Evolutionary conservation across 176 grass and related monocot species (phyloP).

Genomic region (Oryza officinalis): DNA sequence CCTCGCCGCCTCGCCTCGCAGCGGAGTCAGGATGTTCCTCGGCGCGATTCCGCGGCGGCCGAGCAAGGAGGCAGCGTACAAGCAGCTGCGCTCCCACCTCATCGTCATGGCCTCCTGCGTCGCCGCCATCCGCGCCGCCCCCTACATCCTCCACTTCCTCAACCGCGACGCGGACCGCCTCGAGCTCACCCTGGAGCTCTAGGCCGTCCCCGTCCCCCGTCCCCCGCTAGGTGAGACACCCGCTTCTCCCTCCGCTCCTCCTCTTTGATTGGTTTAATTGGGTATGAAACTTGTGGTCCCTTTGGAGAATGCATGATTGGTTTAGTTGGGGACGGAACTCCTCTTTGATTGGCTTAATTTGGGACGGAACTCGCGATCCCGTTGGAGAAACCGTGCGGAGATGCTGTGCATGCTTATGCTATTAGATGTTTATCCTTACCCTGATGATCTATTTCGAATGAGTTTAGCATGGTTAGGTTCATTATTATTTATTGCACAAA

Average conservation of each 20-base stretch:
- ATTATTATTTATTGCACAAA: not conserved
- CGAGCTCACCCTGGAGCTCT: conserved; percentile 63
- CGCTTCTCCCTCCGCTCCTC: not conserved
- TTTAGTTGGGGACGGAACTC: too few relatives aligned
- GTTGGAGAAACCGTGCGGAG: not conserved
- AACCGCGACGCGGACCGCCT: conserved; percentile 37
- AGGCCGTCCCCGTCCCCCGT: not conserved
- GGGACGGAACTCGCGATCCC: not conserved
- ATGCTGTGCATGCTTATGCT: not conserved
- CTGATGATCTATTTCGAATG: not conserved
- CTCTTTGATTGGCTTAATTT: not conserved
- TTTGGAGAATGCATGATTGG: too few relatives aligned
- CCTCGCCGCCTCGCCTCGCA: conserved; percentile 22
- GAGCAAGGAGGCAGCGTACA: conserved; percentile 72
- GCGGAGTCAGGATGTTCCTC: conserved; percentile 43
- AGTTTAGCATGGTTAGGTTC: not conserved
- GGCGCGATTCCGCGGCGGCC: conserved; percentile 47
- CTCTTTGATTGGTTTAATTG: not conserved
- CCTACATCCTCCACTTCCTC: conserved; percentile 74
- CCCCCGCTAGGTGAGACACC: conserved; percentile 1
- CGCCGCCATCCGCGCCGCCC: conserved; percentile 60
- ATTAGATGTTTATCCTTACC: not conserved
- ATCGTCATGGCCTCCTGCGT: conserved; percentile 49
- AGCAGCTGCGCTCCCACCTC: conserved; percentile 59
- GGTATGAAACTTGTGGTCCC: not conserved